Conservation (phyloP, 1,284 basidiomycete species). For the Ustilago tritici region DNA sequence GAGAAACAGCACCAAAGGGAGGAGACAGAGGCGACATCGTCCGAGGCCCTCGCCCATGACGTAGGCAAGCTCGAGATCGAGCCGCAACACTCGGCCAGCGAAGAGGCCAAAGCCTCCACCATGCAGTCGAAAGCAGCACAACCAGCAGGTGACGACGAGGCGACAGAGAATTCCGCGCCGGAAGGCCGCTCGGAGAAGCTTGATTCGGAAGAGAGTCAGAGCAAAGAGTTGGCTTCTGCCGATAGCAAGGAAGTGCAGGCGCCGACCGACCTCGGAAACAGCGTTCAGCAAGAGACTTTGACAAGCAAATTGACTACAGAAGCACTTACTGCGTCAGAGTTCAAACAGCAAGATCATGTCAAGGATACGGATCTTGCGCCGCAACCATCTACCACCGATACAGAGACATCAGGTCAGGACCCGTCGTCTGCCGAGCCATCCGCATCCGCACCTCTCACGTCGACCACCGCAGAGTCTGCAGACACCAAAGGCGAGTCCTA, state of each 20-base stretch:
- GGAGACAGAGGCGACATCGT: not conserved
- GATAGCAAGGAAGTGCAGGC: not conserved
- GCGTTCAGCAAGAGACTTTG: not conserved
- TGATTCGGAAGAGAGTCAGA: not conserved
- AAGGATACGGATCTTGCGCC: not conserved
- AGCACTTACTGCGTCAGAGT: not conserved
- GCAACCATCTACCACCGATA: not conserved
- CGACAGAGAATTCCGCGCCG: not conserved
- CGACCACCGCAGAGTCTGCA: not conserved
- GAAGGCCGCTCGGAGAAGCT: not conserved
- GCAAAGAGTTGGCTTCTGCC: not conserved
- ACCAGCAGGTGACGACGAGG: not conserved
- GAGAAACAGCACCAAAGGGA: not conserved
- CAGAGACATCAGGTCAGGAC: not conserved
- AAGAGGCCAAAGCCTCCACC: not conserved
- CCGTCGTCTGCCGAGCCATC: not conserved
- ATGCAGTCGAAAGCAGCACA: not conserved
- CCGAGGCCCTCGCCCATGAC: conserved; percentile 4
- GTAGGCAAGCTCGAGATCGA: conserved; percentile 20
- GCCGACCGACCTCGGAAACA: not conserved
- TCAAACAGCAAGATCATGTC: not conserved
- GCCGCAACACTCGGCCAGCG: not conserved
- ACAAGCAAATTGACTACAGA: conserved; percentile 12
- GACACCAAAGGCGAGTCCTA: not conserved
- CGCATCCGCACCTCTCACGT: too few relatives aligned